These are phyloP conservation scores for Spirogloea muscicola DNA, from an alignment of 139 green algal species.

Conservation along the genomic window DNA sequence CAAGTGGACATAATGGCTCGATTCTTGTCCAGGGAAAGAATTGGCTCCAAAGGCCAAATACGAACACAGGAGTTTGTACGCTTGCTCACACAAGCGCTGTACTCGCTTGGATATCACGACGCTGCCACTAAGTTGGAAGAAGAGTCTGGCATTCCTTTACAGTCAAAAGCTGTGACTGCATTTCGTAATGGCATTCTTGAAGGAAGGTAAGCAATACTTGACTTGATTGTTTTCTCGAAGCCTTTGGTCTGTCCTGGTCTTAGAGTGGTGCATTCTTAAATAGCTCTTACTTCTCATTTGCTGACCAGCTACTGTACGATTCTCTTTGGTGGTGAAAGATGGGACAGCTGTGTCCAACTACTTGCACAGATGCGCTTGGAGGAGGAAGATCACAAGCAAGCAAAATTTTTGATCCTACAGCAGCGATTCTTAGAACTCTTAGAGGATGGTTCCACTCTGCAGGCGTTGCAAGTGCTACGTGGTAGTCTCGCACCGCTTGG, in stretches of 20 bases:
- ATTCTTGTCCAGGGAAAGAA: too few species aligned
- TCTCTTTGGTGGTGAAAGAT: too few species aligned
- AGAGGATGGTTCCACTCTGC: slow-evolving; percentile 13
- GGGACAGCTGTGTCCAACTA: slow-evolving; percentile 27
- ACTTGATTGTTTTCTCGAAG: too few species aligned
- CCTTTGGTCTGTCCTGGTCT: too few species aligned
- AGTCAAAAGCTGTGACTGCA: slow-evolving; percentile 28
- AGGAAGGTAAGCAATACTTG: too few species aligned
- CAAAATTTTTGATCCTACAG: slow-evolving; percentile 43
- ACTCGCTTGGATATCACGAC: slow-evolving; percentile 9
- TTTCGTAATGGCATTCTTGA: slow-evolving; percentile 40
- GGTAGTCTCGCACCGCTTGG: slow-evolving; percentile 15
- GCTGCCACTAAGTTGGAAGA: slow-evolving; percentile 35
- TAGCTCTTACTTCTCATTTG: too few species aligned
- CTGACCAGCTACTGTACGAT: too few species aligned
- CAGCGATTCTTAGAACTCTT: slow-evolving; percentile 49
- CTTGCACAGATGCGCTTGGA: slow-evolving; percentile 7
- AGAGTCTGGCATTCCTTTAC: slow-evolving; percentile 32
- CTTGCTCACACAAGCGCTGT: slow-evolving; percentile 26
- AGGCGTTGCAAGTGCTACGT: slow-evolving; percentile 19
- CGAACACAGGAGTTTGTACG: slow-evolving; percentile 23
- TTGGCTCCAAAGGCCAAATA: slow-evolving; percentile 28
- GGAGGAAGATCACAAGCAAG: slow-evolving; percentile 12
- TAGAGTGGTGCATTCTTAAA: too few species aligned
- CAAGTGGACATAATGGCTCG: too few species aligned